Evolutionary conservation across 306 rosid species (phyloP).

Genomic region (Malus sieversii): DNA sequence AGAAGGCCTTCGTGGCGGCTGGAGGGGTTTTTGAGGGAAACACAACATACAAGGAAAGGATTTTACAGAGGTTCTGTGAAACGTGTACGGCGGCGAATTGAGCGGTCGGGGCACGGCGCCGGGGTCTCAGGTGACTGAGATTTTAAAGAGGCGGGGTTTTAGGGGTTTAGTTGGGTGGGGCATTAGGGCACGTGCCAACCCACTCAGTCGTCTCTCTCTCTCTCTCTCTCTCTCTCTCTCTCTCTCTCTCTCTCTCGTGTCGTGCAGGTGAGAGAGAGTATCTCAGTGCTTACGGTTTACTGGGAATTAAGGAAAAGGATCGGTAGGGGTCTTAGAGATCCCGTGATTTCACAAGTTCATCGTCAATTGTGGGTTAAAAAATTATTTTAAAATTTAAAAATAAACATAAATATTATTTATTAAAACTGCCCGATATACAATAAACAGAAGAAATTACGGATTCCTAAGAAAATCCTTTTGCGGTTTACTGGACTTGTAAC

Average conservation of each 20-base stretch:
- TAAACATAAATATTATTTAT: no score
- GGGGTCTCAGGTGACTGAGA: not conserved
- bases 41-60: not conserved
- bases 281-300: not conserved
- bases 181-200: slow-evolving; percentile 18
- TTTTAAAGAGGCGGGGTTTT: not conserved
- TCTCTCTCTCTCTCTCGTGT: not conserved
- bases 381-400: no score
- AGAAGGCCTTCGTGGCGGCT: not conserved
- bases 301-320: no score
- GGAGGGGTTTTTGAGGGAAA: slow-evolving; percentile 8
- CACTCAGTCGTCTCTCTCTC: not conserved
- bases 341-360: no score
- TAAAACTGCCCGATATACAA: no score
- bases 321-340: no score
- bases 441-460: accelerated
- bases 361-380: no score
- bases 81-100: slow-evolving; percentile 16
- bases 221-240: not conserved
- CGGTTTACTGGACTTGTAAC: not conserved
- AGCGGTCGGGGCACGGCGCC: not conserved
- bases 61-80: not conserved
- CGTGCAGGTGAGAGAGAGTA: not conserved
- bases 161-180: not conserved
- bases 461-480: no score